Evolutionary conservation across 176 grass and related monocot genomes (phyloP).

Genomic region (Calamus simplicifolius): DNA sequence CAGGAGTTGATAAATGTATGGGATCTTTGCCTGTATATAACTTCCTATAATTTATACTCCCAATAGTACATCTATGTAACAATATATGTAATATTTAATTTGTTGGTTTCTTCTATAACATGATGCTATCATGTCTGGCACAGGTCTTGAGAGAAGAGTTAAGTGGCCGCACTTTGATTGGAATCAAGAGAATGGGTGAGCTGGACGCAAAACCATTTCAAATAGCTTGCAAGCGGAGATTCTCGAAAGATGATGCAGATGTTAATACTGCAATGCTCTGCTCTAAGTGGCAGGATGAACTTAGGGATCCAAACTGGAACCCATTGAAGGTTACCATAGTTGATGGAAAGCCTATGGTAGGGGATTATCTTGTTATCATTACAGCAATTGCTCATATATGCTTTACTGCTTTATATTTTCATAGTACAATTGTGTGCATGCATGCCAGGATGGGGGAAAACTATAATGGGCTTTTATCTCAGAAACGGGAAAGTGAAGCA

Average conservation of each 20-base stretch:
- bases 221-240: constrained; percentile 12
- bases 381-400: no score
- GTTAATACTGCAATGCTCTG: neutral
- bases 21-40: constrained; percentile 2
- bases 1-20: constrained; percentile 44
- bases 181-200: constrained; percentile 42
- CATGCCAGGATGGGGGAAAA: no score
- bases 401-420: no score
- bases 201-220: constrained; percentile 25
- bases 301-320: constrained; percentile 27
- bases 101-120: no score
- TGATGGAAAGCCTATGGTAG: constrained; percentile 16
- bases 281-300: constrained; percentile 24
- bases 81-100: neutral
- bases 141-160: neutral
- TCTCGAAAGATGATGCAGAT: constrained; percentile 18
- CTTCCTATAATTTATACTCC: constrained; percentile 6
- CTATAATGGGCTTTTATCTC: no score
- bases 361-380: no score
- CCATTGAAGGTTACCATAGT: constrained; percentile 21
- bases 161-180: neutral
- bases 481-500: no score
- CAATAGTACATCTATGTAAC: neutral
- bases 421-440: no score
- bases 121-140: no score